Base-by-base conservation (phyloP, 768 basidiomycete genomes). In the Cystofilobasidium capitatum region DNA sequence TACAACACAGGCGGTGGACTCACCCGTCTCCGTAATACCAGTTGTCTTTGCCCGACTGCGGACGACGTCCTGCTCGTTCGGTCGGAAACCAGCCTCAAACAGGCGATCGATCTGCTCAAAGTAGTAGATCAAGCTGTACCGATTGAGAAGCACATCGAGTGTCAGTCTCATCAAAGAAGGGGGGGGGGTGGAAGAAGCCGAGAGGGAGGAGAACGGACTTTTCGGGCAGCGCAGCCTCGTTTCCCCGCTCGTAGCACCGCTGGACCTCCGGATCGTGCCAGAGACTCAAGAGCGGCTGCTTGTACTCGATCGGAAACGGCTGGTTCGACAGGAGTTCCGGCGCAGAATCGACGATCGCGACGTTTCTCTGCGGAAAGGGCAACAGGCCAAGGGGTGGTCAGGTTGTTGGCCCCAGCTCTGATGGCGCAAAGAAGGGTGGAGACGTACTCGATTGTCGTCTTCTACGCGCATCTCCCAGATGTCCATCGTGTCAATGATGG, bases 171-270 rank as follows among this genome's bases (percentile, higher is more conserved):
- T 60, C 44, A 58, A 24, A 17, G 22, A 26, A 26, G 35, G 40
- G 17, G 35, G n/a, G 47, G 13, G 2, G 10, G 29, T 16, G 26
- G 57, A 3, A 14, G 14, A 1, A 24, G 26, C 2, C 10, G 39
- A n/a, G 40, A 36, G 7, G 12, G 9, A 63, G 44, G 17, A 14
- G 22, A 51, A 75, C 82, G 70, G 75, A 89, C 88, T 92, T 93
- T 76, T 96, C 92, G 7, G 91, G 91, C 64, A 94, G 76, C 2
- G 90, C 90, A 17, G 87, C 91, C 75, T 94, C 92, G 75, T 96
- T 92, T 5, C 89, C 90, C 65, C 90, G 78, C 24, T 80, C 81
- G 78, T 84, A 90, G n/a, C 88, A 86, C 73, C 81, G 81, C 75
- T 87, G 86, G 1, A 93, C 83, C 55, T 82, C 83, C 24, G 81